Evolutionary conservation across 306 rosid species (phyloP), one percentile per base, ranked within the genome.

Genomic region (Chamaecrista fasciculata): DNA sequence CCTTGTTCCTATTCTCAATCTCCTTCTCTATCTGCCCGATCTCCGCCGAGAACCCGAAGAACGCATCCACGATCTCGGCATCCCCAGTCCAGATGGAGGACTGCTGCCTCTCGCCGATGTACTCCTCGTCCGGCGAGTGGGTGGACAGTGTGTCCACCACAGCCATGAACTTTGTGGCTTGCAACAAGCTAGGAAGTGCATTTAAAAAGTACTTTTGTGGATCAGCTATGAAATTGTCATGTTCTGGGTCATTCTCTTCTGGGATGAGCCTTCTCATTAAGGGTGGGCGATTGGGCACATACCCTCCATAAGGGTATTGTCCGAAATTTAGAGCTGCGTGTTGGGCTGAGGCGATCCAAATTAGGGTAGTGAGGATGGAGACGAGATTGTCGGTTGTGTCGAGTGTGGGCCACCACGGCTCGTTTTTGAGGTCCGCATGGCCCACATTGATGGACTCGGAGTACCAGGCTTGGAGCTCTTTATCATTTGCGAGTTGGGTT

Each of bases 271-370:
- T 82, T 62, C 99, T 79, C 92, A 85, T 85, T 7, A 94, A 49
- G 0, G 99, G 97, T 0, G 99, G 99, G 7, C 97, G 94, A 55
- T 91, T 94, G 0, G 99, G 99, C 9, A 94, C 92, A 10, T 87
- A 94, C 0, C 99, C 99, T 0, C 97, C 99, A 28, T 94, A 94
- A 2, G 99, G 96, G 69, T 94, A 94, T 79, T 94, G 99, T 0
- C 95, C 99, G 25, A 94, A 94, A 57, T 94, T 94, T n/a, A 94
- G 95, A 2, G 99, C 97, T 0, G 99, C 99, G 68, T 94, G 99
- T 70, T 94, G 99, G 7, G 99, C 99, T 0, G 99, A 94, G 0
- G 92, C 86, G 39, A 86, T 80, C 99, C 99, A 94, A 29, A 94
- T 89, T 28, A 94, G 62, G 24, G 91, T 94, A 23, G 92, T 84